A percentile compares a stretch with the other conserved stretches of the same genome.
phyloP scores from a whole-genome alignment of 2,329 filamentous ascomycete genomes.

The Colletotrichum cordylinicola region DNA sequence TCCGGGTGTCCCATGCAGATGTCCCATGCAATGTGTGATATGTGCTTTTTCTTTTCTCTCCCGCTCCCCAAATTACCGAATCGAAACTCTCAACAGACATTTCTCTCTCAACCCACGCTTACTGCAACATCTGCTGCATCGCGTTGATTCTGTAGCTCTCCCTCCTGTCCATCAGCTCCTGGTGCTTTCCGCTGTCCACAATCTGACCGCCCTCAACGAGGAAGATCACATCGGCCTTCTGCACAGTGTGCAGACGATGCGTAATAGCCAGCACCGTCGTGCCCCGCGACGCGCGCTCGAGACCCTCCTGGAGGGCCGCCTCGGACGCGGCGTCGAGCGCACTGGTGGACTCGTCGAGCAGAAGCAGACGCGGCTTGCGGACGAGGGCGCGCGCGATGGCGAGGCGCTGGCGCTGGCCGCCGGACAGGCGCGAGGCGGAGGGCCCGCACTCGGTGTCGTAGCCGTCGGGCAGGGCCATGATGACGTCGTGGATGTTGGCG shows the following conservation, averaged over 20 bases:
- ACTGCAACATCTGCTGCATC: conserved; percentile 35
- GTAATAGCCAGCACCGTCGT: conserved; percentile 66
- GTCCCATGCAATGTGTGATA: background rate
- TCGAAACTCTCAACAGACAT: background rate
- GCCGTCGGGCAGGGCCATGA: conserved; percentile 65
- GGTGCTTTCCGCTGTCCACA: conserved; percentile 41
- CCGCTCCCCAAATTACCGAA: background rate
- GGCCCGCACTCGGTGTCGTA: conserved; percentile 73
- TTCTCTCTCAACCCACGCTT: background rate
- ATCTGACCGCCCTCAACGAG: conserved; percentile 52
- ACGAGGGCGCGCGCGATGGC: conserved; percentile 80
- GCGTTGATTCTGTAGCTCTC: conserved; percentile 35
- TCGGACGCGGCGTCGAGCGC: conserved; percentile 78
- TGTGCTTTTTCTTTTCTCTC: background rate
- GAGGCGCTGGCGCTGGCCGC: conserved; percentile 80
- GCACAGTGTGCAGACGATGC: conserved; percentile 62
- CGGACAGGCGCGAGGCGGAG: conserved; percentile 77
- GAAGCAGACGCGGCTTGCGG: conserved; percentile 72
- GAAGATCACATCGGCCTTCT: conserved; percentile 63
- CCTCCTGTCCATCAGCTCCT: conserved; percentile 31
- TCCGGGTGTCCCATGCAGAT: background rate
- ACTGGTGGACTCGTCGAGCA: conserved; percentile 84
- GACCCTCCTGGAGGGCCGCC: conserved; percentile 67
- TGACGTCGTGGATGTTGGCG: conserved; percentile 75
- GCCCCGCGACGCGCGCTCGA: conserved; percentile 61